phyloP scores from a whole-genome alignment of 192 early-diverging fungal genomes.

The Podila epigama region DNA sequence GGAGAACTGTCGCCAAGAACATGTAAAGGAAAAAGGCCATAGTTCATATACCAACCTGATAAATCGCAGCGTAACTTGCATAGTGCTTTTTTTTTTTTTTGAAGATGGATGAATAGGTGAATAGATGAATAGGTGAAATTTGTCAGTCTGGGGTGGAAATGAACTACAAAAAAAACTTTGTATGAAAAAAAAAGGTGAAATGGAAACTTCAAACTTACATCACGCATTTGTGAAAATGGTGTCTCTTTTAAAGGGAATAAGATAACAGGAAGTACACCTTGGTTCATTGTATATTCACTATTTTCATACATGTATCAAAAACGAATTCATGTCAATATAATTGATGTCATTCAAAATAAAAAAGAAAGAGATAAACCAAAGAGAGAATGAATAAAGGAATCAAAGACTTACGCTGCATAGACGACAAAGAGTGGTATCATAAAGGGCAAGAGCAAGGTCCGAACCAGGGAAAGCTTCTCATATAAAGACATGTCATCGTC shows the following conservation, averaged over 20 bases:
- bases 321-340: background rate
- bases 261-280: conserved; percentile 48
- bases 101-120: background rate
- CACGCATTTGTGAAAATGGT: conserved; percentile 47
- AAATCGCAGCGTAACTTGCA: conserved; percentile 51
- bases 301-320: background rate
- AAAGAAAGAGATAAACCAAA: background rate
- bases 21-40: background rate
- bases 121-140: background rate
- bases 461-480: conserved; percentile 39
- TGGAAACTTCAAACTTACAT: conserved; percentile 42
- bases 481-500: conserved; percentile 42
- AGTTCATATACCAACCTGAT: conserved; percentile 26
- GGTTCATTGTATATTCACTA: conserved; percentile 54
- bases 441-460: conserved; percentile 38
- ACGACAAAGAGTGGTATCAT: conserved; percentile 53
- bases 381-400: background rate
- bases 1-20: background rate
- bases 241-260: conserved; percentile 49
- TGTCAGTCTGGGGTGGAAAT: background rate
- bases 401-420: conserved; percentile 41
- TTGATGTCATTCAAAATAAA: background rate
- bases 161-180: background rate
- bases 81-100: conserved; percentile 51
- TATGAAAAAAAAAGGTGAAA: background rate